Percentiles rank a stretch among this genome's conserved stretches.
phyloP scores from a whole-genome alignment of 1,284 basidiomycete genomes.

The Sanghuangporus sanghuang region DNA sequence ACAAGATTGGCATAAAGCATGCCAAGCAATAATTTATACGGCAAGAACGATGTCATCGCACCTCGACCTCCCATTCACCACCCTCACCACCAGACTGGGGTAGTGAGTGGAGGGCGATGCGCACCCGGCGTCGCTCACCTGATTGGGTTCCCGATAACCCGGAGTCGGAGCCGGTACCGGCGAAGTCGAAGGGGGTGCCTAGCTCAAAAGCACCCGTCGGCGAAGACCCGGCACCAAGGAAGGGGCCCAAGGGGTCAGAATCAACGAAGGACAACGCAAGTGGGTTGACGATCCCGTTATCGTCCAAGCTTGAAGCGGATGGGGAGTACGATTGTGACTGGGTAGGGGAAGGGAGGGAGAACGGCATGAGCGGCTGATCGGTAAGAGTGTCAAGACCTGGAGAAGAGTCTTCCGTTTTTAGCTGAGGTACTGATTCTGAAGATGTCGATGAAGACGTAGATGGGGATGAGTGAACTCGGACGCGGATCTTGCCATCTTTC shows the following conservation, averaged over 20 bases:
- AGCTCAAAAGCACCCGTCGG: not conserved
- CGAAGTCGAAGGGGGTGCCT: not conserved
- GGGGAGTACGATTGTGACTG: not conserved
- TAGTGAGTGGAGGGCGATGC: constrained; percentile 59
- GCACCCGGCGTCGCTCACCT: constrained; percentile 36
- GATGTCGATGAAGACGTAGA: constrained; percentile 29
- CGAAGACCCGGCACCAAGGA: constrained; percentile 9
- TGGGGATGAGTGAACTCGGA: constrained; percentile 56
- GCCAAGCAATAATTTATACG: not conserved
- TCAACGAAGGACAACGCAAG: constrained; percentile 9
- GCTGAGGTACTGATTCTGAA: constrained; percentile 22
- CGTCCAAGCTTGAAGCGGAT: not conserved
- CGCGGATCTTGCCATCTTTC: constrained; percentile 66
- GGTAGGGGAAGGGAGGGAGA: not conserved
- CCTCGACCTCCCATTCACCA: constrained; percentile 69
- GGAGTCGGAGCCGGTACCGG: constrained; percentile 29
- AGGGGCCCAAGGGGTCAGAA: constrained; percentile 13
- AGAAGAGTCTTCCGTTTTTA: not conserved
- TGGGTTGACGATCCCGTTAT: not conserved
- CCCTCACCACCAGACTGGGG: constrained; percentile 55
- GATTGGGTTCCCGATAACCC: constrained; percentile 32
- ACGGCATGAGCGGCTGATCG: not conserved
- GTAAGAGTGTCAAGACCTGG: not conserved
- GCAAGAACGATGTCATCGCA: constrained; percentile 23
- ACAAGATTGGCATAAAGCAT: not conserved